Conservation (phyloP, 768 basidiomycete genomes). For the Hirschioporus abietinus region DNA sequence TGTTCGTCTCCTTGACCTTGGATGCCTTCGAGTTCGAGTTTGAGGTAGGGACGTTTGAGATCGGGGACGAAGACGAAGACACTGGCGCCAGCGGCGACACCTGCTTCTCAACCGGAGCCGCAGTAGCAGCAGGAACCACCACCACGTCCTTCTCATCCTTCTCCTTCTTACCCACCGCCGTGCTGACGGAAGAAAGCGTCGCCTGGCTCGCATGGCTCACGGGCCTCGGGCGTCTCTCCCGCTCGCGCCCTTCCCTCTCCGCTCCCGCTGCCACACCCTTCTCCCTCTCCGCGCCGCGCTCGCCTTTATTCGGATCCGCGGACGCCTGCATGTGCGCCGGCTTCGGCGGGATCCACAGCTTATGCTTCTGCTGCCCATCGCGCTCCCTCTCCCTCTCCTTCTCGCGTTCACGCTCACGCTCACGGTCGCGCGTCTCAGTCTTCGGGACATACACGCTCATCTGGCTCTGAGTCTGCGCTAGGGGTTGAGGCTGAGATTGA, state of each 20-base stretch:
- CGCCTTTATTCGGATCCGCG: not conserved
- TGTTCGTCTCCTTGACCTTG: not conserved
- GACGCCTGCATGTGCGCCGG: conserved; percentile 4
- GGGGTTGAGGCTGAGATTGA: not conserved
- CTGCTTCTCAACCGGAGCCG: no score
- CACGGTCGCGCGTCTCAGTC: not conserved
- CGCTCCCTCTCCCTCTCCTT: not conserved
- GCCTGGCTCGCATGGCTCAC: conserved; percentile 3
- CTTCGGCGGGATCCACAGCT: conserved; percentile 3
- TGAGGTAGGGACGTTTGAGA: not conserved
- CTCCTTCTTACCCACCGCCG: not conserved
- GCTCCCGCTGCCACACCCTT: not conserved
- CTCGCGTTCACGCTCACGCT: not conserved
- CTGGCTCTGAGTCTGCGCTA: not conserved
- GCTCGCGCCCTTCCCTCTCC: not conserved
- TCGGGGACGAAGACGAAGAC: not conserved
- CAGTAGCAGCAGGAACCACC: no score
- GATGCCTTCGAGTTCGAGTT: not conserved
- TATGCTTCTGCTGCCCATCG: not conserved
- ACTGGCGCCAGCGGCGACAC: no score
- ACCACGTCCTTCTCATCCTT: not conserved
- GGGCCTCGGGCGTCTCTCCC: not conserved
- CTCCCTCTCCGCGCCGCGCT: not conserved
- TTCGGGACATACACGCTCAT: not conserved
- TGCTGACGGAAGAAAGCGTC: not conserved